phyloP scores from a whole-genome alignment of 148 eudicot species.

The Rhododendron ferrugineum region DNA sequence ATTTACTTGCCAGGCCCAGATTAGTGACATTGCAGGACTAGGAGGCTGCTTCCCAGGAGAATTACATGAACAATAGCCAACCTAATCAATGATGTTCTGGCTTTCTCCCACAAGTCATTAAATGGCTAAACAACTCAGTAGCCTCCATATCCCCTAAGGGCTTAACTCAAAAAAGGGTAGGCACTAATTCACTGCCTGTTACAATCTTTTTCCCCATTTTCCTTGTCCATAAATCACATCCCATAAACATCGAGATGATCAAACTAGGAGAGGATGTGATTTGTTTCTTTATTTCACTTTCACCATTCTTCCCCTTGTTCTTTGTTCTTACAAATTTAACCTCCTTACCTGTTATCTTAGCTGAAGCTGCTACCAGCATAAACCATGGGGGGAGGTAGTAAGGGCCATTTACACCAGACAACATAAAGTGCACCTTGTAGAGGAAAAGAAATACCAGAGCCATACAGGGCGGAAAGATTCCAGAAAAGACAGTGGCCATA shows the following conservation, averaged over 20 bases:
- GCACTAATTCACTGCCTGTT: background rate
- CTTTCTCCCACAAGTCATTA: background rate
- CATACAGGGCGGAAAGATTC: background rate
- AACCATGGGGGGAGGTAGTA: background rate
- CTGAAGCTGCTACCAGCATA: background rate
- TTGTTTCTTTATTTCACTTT: background rate
- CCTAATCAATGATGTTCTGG: background rate
- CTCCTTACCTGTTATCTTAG: background rate
- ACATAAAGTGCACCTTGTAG: background rate
- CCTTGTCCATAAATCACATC: background rate
- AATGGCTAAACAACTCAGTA: background rate
- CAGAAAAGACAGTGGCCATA: background rate
- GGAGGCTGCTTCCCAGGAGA: background rate
- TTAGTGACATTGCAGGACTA: background rate
- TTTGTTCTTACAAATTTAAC: background rate
- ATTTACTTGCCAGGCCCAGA: background rate
- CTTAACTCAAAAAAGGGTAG: background rate
- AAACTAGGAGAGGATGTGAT: background rate
- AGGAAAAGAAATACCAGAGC: background rate
- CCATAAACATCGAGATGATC: background rate
- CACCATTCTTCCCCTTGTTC: background rate
- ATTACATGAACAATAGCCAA: background rate
- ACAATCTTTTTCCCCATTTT: background rate
- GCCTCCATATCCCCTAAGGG: background rate
- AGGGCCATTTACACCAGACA: background rate